Evolutionary conservation across 805 yeast species (phyloP), one percentile per base, ranked within the genome.

Genomic region (Zygotorulaspora sp.): DNA sequence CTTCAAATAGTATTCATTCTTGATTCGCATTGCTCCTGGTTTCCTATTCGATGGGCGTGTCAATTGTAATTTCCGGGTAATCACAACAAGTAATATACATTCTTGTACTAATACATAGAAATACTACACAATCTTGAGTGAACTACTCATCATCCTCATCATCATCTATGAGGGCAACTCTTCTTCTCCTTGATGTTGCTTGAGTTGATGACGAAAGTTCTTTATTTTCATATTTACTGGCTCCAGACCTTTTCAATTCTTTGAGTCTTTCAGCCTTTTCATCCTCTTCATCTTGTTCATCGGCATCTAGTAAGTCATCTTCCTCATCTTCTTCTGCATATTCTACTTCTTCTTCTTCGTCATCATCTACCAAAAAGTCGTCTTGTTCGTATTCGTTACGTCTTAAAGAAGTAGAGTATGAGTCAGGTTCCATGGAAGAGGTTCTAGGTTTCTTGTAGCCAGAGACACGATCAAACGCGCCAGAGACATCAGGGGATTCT

Each of bases 251-350:
- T 53, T 80, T 80, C 38, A 77, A 65, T 37, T 64, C 60, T 50
- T 71, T 71, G 47, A 80, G 64, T 52, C 81, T 68, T 48, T 75
- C 80, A 1, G 83, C 83, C 8, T 77, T 81, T 39, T 61, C 58
- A 40, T 70, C 77, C 23, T 66, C 68, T 25, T 68, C 74, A 3
- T 61, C 74, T 16, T 59, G 68, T 15, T 59, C 66, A 15, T 47
- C 55, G 11, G 50, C 57, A 10, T 42, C 56, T 4, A 50, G 55
- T 6, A 50, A 57, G 3, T 52, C 59, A 2, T 52, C 59, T 6
- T 51, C 62, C 12, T 47, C 58, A 6, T 55, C 62, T 6, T 51
- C 62, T 12, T 48, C 58, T 6, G 53, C 62, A 24, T 40, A 48
- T 3, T 40, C 44, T 6, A 44, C 53, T 8, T 51, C 57, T 28